Evolutionary conservation across 495 filamentous ascomycete genomes (phyloP), one percentile per base, ranked within the genome.

Genomic region (Neurospora sp.): DNA sequence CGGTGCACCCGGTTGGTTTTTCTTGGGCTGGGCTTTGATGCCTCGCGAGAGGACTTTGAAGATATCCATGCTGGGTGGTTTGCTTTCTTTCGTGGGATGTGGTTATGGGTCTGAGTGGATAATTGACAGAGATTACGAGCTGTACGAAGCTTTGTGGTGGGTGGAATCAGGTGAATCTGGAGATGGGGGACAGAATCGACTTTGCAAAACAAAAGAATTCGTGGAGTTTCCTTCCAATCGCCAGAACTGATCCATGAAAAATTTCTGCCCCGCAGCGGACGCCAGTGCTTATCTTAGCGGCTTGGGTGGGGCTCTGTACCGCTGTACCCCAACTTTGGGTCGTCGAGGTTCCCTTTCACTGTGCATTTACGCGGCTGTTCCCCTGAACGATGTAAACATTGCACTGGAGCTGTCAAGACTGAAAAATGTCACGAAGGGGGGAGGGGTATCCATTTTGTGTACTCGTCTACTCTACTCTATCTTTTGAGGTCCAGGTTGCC

Each of bases 11-110:
- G 79, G 79, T 12, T 80, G 76, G 3, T 76, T 73, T 16, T 73
- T 68, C 39, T 81, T 76, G 70, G 78, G 74, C 74, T 83, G 79
- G 20, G 73, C 22, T 73, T 88, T 91, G 11, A 88, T 87, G 53
- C 89, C 89, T 70, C 90, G 84, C 18, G 91, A 90, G 71, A 93
- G 83, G 14, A 93, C 81, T 76, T 88, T 91, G 72, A 91, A 81
- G 74, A 91, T 87, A 79, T 92, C 89, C 89, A 91, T 91, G 22
- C 65, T 76, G 35, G 39, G 46, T 40, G 40, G 22, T 41, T 70
- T 41, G 38, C 16, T 22, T 69, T 37, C 16, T 22, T 69, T 37
- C 37, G 38, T 27, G 39, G 5, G 27, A 69, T 46, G 37, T 16
- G 46, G 35, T 40, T 18, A 35, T 7, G 31, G 27, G 42, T 18